Base-by-base conservation (phyloP, 306 rosid species). In the Rosa persica region DNA sequence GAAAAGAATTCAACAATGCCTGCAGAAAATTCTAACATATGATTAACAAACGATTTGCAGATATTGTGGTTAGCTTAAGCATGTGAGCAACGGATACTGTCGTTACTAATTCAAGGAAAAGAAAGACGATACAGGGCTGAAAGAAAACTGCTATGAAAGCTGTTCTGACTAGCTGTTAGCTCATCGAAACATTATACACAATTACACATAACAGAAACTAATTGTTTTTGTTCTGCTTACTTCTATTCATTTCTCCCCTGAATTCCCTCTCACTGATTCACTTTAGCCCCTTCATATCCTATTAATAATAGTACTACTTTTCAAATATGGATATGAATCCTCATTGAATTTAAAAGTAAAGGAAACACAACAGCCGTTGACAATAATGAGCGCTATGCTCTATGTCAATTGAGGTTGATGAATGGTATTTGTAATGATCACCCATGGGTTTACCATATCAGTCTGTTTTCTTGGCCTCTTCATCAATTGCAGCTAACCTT, bases 401-500 rank as follows among this genome's bases (percentile, higher is more conserved):
- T 58, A 13, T 16, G 70, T 42, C 70, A 60, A 74, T 67, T 19
- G 8, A 61, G 71, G 55, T 55, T 38, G 68, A 75, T 42, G 39
- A 61, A 27, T 12, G 5, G 43, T 43, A 27, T 58, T 7, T 15
- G 4, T 27, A 34, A 20, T 75, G 46, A 75, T 75, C 70, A 67
- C 82, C 80, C 64, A 79, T 12, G 73, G 78, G 83, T 65, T 69
- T 46, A 60, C 74, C 64, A 54, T 43, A 54, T 88, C 78, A 92
- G 64, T 95, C 96, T 66, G 74, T 73, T 85, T 93, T 91, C 84
- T 93, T 86, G 78, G 90, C 96, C 0, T 87, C 43, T 84, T 61
- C 42, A 76, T 93, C 98, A 0, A 93, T 83, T 16, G 93, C 97
- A 42, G 90, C 98, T 90, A 93, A 79, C 81, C 98, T 86, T 84